Conservation (phyloP, 495 filamentous ascomycete genomes). For the Talaromyces wortmannii region DNA sequence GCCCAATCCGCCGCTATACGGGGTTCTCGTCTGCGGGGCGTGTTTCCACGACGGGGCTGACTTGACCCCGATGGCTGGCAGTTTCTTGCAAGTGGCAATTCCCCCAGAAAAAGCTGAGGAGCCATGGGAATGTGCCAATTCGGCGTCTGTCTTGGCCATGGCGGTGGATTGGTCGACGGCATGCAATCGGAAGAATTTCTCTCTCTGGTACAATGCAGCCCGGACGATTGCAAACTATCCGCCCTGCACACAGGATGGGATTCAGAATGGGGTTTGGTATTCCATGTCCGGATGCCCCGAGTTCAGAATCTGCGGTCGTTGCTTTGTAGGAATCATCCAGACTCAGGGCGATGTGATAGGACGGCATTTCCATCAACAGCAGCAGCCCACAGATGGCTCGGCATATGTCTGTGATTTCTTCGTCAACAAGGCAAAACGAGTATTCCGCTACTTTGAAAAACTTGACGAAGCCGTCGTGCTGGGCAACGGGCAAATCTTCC, state of each 20-base stretch:
- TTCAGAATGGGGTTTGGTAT: conserved; percentile 25
- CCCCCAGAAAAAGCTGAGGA: not conserved
- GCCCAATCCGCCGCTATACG: conserved; percentile 15
- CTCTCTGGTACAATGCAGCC: conserved; percentile 3
- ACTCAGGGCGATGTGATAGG: conserved; percentile 13
- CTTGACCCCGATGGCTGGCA: conserved; percentile 4
- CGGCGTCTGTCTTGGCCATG: conserved; percentile 14
- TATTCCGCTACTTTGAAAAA: conserved; percentile 10
- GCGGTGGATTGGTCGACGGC: conserved; percentile 18
- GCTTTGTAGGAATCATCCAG: conserved; percentile 19
- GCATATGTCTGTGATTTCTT: conserved; percentile 7
- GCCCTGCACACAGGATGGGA: conserved; percentile 14
- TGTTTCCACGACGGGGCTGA: conserved; percentile 27
- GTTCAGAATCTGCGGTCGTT: conserved; percentile 27
- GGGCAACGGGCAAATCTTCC: conserved; percentile 13
- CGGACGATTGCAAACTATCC: not conserved
- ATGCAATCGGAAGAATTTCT: conserved; percentile 16
- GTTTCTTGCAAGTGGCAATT: not conserved
- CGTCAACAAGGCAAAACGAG: conserved; percentile 9
- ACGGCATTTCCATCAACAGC: conserved; percentile 18
- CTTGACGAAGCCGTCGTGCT: conserved; percentile 13
- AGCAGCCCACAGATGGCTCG: conserved; percentile 12
- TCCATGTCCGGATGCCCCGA: conserved; percentile 15
- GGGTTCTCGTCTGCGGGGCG: conserved; percentile 22
- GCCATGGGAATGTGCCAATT: conserved; percentile 13